phyloP scores from a whole-genome alignment of 495 filamentous ascomycete species.

The Geoglossum glabrum region DNA sequence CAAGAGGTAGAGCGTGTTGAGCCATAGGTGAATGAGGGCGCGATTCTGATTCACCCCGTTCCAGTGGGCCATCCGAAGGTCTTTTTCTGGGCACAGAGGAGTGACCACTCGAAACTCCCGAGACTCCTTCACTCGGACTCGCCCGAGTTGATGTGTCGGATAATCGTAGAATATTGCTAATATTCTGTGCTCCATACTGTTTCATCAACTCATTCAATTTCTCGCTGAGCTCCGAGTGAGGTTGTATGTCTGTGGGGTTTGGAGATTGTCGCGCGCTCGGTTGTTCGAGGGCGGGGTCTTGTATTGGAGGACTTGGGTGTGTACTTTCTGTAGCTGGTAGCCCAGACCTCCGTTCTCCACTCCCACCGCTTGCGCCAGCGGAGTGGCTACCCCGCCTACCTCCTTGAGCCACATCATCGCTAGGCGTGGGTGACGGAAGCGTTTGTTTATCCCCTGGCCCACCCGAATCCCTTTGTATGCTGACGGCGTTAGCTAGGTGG shows the following conservation, averaged over 20 bases:
- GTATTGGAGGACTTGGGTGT: not conserved
- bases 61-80: not conserved
- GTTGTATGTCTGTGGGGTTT: not conserved
- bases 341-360: not conserved
- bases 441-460: slow-evolving; percentile 7
- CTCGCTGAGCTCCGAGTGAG: not conserved
- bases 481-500: not conserved
- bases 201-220: not conserved
- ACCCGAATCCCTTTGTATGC: not conserved
- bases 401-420: slow-evolving; percentile 29
- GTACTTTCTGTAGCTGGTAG: not conserved
- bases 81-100: not conserved
- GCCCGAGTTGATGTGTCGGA: not conserved
- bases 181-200: not conserved
- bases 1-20: not conserved
- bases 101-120: not conserved
- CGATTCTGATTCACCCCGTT: not conserved
- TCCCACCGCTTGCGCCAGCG: not conserved
- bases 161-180: not conserved
- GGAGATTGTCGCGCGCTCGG: not conserved
- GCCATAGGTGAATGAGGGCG: not conserved
- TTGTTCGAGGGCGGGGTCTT: not conserved
- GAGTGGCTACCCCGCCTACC: not conserved
- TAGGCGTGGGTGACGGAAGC: slow-evolving; percentile 35
- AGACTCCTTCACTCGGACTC: not conserved